Evolutionary conservation across 2,329 filamentous ascomycete species (phyloP).

Genomic region (Aureobasidium sp.): DNA sequence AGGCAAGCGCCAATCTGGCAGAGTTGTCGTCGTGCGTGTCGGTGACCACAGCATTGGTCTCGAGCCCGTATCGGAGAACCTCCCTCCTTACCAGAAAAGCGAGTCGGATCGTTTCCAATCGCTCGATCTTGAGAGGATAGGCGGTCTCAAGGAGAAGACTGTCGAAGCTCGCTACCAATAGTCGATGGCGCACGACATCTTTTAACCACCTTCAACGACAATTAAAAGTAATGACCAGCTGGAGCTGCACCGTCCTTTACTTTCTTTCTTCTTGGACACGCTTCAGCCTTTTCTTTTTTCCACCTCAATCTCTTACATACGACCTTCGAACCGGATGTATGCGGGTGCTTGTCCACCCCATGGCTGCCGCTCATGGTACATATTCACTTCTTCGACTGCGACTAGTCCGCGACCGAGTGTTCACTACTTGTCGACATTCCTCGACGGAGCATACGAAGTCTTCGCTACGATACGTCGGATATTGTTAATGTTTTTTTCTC

Average conservation of each 20-base stretch:
- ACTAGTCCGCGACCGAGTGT: not conserved
- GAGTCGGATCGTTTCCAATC: slow-evolving; percentile 73
- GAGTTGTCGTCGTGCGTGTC: slow-evolving; percentile 84
- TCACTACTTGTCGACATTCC: not conserved
- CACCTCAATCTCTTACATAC: not conserved
- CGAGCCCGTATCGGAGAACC: slow-evolving; percentile 67
- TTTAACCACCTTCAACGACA: not conserved
- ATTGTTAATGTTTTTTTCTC: slow-evolving; percentile 12
- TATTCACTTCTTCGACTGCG: not conserved
- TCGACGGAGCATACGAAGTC: not conserved
- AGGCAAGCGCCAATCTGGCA: slow-evolving; percentile 72
- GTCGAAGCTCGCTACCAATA: slow-evolving; percentile 11
- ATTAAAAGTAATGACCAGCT: slow-evolving; percentile 9
- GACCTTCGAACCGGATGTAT: slow-evolving; percentile 1
- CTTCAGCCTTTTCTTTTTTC: not conserved
- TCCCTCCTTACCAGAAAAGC: slow-evolving; percentile 84
- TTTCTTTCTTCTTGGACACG: not conserved
- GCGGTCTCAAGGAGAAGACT: slow-evolving; percentile 87
- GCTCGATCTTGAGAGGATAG: slow-evolving; percentile 88
- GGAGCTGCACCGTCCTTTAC: not conserved
- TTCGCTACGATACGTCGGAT: not conserved
- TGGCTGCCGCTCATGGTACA: slow-evolving; percentile 11
- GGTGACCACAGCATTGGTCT: slow-evolving; percentile 83
- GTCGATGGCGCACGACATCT: not conserved
- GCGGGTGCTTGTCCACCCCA: slow-evolving; percentile 2